Base-by-base conservation (phyloP, 371 early-diverging fungal genomes). In the Zychaea mexicana region DNA sequence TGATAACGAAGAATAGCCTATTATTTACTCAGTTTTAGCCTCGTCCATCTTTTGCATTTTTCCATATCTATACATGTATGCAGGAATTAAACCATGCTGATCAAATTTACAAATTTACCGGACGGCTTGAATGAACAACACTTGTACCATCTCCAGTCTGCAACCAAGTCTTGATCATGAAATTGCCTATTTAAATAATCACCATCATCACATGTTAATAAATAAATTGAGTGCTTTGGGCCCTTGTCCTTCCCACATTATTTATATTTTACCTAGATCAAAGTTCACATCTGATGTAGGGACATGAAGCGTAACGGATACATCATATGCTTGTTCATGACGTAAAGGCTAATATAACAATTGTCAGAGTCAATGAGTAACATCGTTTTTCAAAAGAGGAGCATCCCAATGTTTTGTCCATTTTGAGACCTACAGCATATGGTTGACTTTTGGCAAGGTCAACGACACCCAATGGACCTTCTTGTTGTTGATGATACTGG, bases 201-300 rank as follows among this genome's bases (percentile, higher is more conserved):
- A 49, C 10, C 49, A 24, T 10, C 24, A 49, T 19, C 49, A 24
- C 21, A 19, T 49, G 21, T 19, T 24, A 49, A 49, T 9, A 4
- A 22, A 22, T 24, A 49, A 4, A 24, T 19, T 12, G 17, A 45
- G 17, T 12, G 10, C 12, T n/a, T 10, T 12, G 33, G 33, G 55
- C 26, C 27, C 28, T 38, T 30, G 21, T n/a, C 53, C 38, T 42
- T 26, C 13, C 17, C 28, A 32, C 15, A 36, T 32, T 24, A 36
- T 42, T 30, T 22, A 13, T 64, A 60, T 61, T 73, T 95, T 42
- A 58, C 59, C 59, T 52, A 94, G 70, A 19, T 83, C 79, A 57
- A 90, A 84, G 70, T 96, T 96, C 52, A 76, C 70, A 31, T 89
- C 87, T 3, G 96, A 93, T 42, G 88, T 88, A 13, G 97, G 96